Base-by-base conservation (phyloP, 768 basidiomycete species). In the Gymnopilus junonius region DNA sequence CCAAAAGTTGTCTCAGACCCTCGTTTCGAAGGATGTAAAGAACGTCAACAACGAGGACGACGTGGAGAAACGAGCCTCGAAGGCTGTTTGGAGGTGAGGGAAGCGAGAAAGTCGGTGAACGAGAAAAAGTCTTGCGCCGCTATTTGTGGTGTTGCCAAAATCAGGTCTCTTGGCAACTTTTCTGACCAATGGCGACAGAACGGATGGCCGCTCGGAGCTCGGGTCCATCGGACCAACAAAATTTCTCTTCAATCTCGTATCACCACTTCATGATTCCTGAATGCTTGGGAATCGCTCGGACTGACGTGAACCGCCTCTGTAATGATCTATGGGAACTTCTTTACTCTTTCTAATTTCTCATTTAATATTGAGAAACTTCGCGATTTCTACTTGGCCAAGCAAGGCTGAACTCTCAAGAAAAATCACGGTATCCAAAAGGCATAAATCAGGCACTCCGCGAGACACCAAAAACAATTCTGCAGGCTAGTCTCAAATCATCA, bases 171-270 rank as follows among this genome's bases (percentile, higher is more conserved):
- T 67, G 66, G 66, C 64, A 67, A 62, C 62, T 65, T 65, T 67
- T 61, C 53, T 27, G 23, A 45, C 37, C 25, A 35, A 55, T 55
- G 32, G 37, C 64, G 60, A 58, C 58, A 55, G n/a, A 27, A 59
- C 65, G 65, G 65, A 59, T 58, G n/a, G 45, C 65, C 65, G 67
- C 67, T 69, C 64, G 66, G 62, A 57, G 57, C 56, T 62, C 59
- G 68, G 64, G 39, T 48, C 61, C 43, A 56, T 61, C 56, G 57
- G 55, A 53, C 12, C 25, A 51, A 51, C 12, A 27, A 58, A 50
- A 53, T 34, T 55, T 58, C 32, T 50, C 55, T 29, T 35, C 45
- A 59, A 23, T 51, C 60, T 67, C 64, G 67, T 60, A 69, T 55
- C 68, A 62, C 68, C 68, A 64, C 60, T 37, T 48, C 25, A 51